phyloP scores from a whole-genome alignment of 1,284 basidiomycete genomes.

The Cerrena zonata region DNA sequence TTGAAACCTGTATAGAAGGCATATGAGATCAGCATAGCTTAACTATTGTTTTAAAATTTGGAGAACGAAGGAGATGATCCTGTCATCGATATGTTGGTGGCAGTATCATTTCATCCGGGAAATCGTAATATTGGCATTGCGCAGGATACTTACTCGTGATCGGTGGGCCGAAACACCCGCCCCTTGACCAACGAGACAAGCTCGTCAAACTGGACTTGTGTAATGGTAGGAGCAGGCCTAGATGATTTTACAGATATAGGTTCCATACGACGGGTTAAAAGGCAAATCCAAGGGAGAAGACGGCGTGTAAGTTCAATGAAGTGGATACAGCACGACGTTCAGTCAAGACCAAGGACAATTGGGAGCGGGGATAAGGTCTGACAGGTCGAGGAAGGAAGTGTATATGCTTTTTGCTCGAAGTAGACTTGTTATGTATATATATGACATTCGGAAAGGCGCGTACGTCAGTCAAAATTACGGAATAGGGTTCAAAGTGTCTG shows the following conservation, averaged over 20 bases:
- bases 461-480: not conserved
- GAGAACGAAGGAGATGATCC: too few species aligned
- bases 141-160: constrained; percentile 17
- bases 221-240: not conserved
- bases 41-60: too few species aligned
- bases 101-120: too few species aligned
- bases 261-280: not conserved
- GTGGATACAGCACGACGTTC: not conserved
- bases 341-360: not conserved
- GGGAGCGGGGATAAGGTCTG: too few species aligned
- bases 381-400: not conserved
- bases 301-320: not conserved
- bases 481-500: not conserved
- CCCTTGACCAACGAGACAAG: constrained; percentile 19
- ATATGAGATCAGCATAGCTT: too few species aligned
- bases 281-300: not conserved
- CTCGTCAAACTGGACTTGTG: constrained; percentile 13
- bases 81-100: too few species aligned
- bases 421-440: not conserved
- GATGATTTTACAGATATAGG: not conserved
- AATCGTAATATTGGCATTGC: too few species aligned
- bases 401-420: not conserved
- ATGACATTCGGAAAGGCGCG: not conserved
- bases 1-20: constrained; percentile 44
- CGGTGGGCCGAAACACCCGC: constrained; percentile 17